These are phyloP conservation scores for Osmozyma mogii DNA, from an alignment of 805 yeast genomes.

Conservation along the genomic window DNA sequence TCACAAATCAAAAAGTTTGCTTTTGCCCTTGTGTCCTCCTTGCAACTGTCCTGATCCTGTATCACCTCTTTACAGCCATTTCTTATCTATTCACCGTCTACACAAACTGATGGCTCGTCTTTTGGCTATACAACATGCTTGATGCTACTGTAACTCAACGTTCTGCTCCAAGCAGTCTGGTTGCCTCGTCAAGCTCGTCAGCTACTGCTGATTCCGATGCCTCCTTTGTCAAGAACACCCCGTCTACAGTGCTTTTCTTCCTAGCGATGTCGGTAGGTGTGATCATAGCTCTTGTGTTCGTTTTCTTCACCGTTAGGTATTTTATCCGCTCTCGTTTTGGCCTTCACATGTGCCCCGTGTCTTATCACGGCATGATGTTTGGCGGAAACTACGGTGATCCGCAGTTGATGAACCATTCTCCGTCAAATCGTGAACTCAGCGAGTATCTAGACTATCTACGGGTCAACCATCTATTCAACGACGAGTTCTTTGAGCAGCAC, in stretches of 20 bases:
- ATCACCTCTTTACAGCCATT: no score
- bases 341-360: conserved; percentile 35
- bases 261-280: conserved; percentile 58
- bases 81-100: no score
- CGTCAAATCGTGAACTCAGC: conserved; percentile 19
- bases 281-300: conserved; percentile 44
- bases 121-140: no score
- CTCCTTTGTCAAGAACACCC: conserved; percentile 39
- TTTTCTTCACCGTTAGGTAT: conserved; percentile 55
- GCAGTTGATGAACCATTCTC: conserved; percentile 9
- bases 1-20: no score
- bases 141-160: no score
- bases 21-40: no score
- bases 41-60: no score
- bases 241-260: conserved; percentile 58
- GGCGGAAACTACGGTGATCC: conserved; percentile 5
- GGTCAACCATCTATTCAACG: conserved; percentile 23
- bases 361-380: conserved; percentile 19
- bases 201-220: no score
- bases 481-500: conserved; percentile 22
- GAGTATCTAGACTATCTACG: conserved; percentile 31
- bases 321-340: conserved; percentile 52
- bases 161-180: no score
- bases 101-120: no score
- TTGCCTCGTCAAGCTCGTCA: no score